Percentiles rank a stretch among this genome's conserved stretches.
These are phyloP conservation scores for Boeremia exigua DNA, from an alignment of 2,329 filamentous ascomycete genomes.

Conservation along the genomic window DNA sequence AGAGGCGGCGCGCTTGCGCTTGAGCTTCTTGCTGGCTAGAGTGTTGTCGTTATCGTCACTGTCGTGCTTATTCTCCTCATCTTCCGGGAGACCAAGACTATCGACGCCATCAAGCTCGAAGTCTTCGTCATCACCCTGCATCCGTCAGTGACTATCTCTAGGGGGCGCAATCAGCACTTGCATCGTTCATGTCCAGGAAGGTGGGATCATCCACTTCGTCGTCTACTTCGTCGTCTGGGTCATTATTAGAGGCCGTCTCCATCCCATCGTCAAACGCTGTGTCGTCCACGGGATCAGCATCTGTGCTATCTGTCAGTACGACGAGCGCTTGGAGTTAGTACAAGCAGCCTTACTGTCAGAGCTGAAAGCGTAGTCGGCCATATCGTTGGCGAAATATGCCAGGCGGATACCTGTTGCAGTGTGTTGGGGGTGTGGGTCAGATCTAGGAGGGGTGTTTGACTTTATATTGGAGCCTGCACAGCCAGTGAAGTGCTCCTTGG, in stretches of 20 bases:
- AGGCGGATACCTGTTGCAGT: not conserved
- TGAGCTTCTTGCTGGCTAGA: slow-evolving; percentile 22
- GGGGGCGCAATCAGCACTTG: not conserved
- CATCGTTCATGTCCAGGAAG: slow-evolving; percentile 6
- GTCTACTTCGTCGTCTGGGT: slow-evolving; percentile 16
- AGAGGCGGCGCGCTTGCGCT: slow-evolving; percentile 16
- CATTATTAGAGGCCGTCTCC: slow-evolving; percentile 10
- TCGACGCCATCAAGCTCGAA: slow-evolving; percentile 27
- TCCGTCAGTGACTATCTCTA: slow-evolving; percentile 4
- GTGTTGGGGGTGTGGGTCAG: not conserved
- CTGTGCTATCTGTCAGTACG: slow-evolving; percentile 14
- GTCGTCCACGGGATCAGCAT: slow-evolving; percentile 13
- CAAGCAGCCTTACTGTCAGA: slow-evolving; percentile 21
- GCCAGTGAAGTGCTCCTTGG: slow-evolving; percentile 2
- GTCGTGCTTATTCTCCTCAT: slow-evolving; percentile 17
- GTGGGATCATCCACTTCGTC: slow-evolving; percentile 10
- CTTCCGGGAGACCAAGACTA: slow-evolving; percentile 8
- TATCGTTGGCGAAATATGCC: slow-evolving; percentile 6
- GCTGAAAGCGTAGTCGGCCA: slow-evolving; percentile 22
- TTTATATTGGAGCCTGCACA: not conserved
- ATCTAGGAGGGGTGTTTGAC: not conserved
- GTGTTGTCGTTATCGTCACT: slow-evolving; percentile 11
- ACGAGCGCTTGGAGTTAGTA: not conserved
- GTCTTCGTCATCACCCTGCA: slow-evolving; percentile 21
- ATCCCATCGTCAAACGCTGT: slow-evolving; percentile 11